Evolutionary conservation across 768 basidiomycete genomes (phyloP), one percentile per base, ranked within the genome.

Genomic region (Tulasnella calospora): DNA sequence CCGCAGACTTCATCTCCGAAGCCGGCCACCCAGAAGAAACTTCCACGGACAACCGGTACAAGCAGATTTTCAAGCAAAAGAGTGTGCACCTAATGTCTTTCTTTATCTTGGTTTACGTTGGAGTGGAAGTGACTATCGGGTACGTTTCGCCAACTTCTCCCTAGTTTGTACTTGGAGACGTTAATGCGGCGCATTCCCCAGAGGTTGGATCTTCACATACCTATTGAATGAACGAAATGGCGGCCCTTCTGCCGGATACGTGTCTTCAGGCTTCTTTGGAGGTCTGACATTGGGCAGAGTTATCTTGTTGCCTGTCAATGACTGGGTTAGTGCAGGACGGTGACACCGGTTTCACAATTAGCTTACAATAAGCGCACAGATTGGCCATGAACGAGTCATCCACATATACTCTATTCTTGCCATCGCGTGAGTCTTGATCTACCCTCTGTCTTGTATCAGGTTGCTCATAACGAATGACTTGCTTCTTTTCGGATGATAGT

Each of bases 151-250:
- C 71, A 19, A 41, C n/a, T 41, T 73, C 71, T 41, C 51, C n/a
- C 51, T 13, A 3, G 15, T 71, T n/a, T 13, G 23, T 38, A 38
- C 6, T 2, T 73, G 41, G 13, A 38, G 10, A 33, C 2, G 36
- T 30, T 73, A n/a, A 41, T 40, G 36, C 17, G 9, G 15, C 10
- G 61, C n/a, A 35, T 67, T 33, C 13, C 30, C 35, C 72, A 78
- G 77, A 88, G 88, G 88, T 0, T 90, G 89, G 89, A 89, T 87
- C 40, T 88, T 89, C 10, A 89, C 88, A 12, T 90, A 86, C 80
- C 84, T 89, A 33, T 85, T 86, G 12, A 81, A 85, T 3, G 83
- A 86, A 33, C 85, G 88, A 13, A 85, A 85, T 4, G 89, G 88
- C 23, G 88, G 89, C 2, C 82, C 85, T 1, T 83, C 84, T 0